Percentiles rank a stretch among this genome's conserved stretches.
phyloP scores from a whole-genome alignment of 2,329 filamentous ascomycete species.

The Monosporascus ibericus region DNA sequence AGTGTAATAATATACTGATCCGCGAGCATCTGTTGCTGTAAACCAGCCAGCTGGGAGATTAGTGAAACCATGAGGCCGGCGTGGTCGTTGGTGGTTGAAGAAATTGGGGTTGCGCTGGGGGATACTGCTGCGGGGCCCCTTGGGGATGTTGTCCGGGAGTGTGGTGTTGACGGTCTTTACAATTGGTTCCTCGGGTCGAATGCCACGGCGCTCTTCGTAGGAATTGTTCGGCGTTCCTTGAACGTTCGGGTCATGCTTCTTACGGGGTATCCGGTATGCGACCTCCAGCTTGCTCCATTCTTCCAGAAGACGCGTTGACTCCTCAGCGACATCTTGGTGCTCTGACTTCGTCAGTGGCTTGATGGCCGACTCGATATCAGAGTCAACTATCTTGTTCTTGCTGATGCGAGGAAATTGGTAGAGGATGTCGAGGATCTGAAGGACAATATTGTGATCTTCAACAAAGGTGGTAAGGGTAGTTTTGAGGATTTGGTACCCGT shows the following conservation, averaged over 20 bases:
- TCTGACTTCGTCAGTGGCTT: slow-evolving; percentile 60
- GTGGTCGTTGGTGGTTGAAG: slow-evolving; percentile 46
- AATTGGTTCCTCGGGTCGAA: slow-evolving; percentile 37
- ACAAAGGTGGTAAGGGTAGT: slow-evolving; percentile 78
- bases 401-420: slow-evolving; percentile 85
- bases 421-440: slow-evolving; percentile 86
- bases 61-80: slow-evolving; percentile 43
- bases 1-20: slow-evolving; percentile 81
- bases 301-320: slow-evolving; percentile 65
- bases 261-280: slow-evolving; percentile 86
- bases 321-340: slow-evolving; percentile 68
- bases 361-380: slow-evolving; percentile 84
- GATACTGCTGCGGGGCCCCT: slow-evolving; percentile 54
- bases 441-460: slow-evolving; percentile 81
- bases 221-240: slow-evolving; percentile 39
- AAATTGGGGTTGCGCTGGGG: slow-evolving; percentile 48
- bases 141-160: slow-evolving; percentile 46
- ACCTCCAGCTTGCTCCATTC: slow-evolving; percentile 87
- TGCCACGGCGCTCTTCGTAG: slow-evolving; percentile 59
- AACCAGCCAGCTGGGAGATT: slow-evolving; percentile 80
- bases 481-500: slow-evolving; percentile 93
- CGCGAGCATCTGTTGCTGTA: slow-evolving; percentile 62
- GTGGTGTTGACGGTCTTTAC: slow-evolving; percentile 34
- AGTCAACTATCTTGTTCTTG: slow-evolving; percentile 93
- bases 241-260: slow-evolving; percentile 71